Percentiles rank a stretch among this genome's conserved stretches.
phyloP scores from a whole-genome alignment of 371 early-diverging fungal genomes.

The Lichtheimia hyalospora region DNA sequence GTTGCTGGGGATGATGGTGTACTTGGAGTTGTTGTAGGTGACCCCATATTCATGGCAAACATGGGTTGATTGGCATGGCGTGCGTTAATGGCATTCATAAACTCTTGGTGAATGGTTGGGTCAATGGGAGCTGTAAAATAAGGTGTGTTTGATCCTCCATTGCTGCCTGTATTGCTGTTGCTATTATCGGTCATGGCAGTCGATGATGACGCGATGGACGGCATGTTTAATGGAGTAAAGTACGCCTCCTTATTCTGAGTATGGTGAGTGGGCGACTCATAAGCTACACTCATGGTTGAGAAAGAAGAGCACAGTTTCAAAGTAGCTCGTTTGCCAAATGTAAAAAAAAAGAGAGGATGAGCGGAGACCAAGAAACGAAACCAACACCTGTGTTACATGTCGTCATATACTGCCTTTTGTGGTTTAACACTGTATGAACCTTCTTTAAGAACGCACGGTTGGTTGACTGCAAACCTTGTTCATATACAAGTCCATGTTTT shows the following conservation, averaged over 20 bases:
- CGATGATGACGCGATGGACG: slow-evolving; percentile 15
- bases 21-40: slow-evolving; percentile 4
- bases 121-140: slow-evolving; percentile 52
- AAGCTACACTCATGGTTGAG: slow-evolving; percentile 38
- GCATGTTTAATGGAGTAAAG: slow-evolving; percentile 43
- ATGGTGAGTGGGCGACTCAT: slow-evolving; percentile 42
- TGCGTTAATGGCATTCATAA: slow-evolving; percentile 47
- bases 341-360: not conserved
- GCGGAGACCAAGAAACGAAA: slow-evolving; percentile 4
- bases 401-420: not conserved
- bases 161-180: slow-evolving; percentile 4
- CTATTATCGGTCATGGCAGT: not conserved
- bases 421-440: too few species aligned
- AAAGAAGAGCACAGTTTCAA: slow-evolving; percentile 1
- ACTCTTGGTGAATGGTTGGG: slow-evolving; percentile 45
- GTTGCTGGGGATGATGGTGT: not conserved
- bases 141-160: slow-evolving; percentile 30
- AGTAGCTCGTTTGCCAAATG: not conserved
- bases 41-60: slow-evolving; percentile 15
- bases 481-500: too few species aligned
- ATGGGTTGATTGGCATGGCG: slow-evolving; percentile 43
- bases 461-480: too few species aligned
- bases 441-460: too few species aligned
- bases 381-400: slow-evolving; percentile 3
- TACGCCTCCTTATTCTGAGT: slow-evolving; percentile 36